Base-by-base conservation (phyloP, 768 basidiomycete genomes). In the Termitomyces titanicus region DNA sequence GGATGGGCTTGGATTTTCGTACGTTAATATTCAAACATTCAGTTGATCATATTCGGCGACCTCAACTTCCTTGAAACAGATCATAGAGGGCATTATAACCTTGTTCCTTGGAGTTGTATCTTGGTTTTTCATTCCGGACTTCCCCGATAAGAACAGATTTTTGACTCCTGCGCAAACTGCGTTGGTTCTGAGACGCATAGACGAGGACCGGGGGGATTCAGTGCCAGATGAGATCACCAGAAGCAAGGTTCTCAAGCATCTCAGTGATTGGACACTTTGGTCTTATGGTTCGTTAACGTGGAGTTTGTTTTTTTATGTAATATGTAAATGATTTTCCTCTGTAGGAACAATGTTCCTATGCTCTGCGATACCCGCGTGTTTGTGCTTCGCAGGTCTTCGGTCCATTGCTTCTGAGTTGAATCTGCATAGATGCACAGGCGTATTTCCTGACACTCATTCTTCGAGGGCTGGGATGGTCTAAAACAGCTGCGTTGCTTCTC, bases 1-100 rank as follows among this genome's bases (percentile, higher is more conserved):
- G 78, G 78, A 24, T 79, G 79, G 79, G 69, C 72, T 45, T 81
- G 78, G 77, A 79, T 81, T 54, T 79, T 79, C 50, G 77, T 78
- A 58, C 58, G 73, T 63, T 22, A 13, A 13, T 20, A 24, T 34
- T 42, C 17, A 15, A 9, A 12, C n/a, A 27, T 31, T 34, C 7
- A 3, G 15, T 57, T 38, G 2, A 35, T 42, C 10, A n/a, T n/a
- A n/a, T n/a, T n/a, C 27, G 25, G 57, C 12, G 37, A 44, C 20
- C 43, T 57, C n/a, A 47, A 18, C n/a, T n/a, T 24, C 24, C 13
- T 38, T 12, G 7, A 6, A 45, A 47, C 45, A 79, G 77, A 73
- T 79, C 43, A 72, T 79, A 24, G 79, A 80, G 64, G 78, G 79
- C 9, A 61, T 71, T 1, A 66, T 75, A 27, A 79, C 79, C 0